Evolutionary conservation across 108 stramenopile genomes (phyloP), one percentile per base, ranked within the genome.

Genomic region (Cyclotella atomus): DNA sequence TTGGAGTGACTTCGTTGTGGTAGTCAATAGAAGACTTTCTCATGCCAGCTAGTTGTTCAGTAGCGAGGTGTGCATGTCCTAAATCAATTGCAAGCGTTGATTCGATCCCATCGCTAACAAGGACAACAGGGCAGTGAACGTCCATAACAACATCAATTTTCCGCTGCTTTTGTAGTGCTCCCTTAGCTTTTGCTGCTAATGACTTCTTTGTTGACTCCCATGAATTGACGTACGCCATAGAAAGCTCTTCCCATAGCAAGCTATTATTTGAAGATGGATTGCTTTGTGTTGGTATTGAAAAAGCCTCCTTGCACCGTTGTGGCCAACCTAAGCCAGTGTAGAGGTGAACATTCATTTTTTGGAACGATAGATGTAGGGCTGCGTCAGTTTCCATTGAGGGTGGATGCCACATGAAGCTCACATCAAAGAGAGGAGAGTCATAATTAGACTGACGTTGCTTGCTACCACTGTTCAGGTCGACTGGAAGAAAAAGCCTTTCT

Each of bases 1-100:
- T 41, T 9, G 49, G 19, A 50, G n/a, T 50, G 49, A 50, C 49
- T n/a, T 50, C n/a, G n/a, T 20, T 19, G 16, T 19, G 49, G n/a
- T 50, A 50, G 4, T 20, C n/a, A 17, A n/a, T n/a, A 19, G n/a
- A 8, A 4, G 19, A n/a, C 49, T 20, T 20, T 27, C 34, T 43
- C 9, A 77, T 38, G 2, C 82, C 82, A 25, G 89, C 89, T 8
- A 90, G 67, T 25, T 75, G 75, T 2, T 84, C 84, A 19, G 86
- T 90, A 29, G 35, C 60, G 34, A 90, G 34, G 56, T 63, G 60
- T 15, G 84, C 81, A 28, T 32, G 29, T 29, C 89, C 89, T 9
- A 88, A 55, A 62, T 90, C 89, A 30, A 86, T 52, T 0, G 77
- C 30, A 0, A 90, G 21, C 24, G 64, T 34, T 15, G 46, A 41